Percentiles rank a stretch among this genome's conserved stretches.
Conservation (phyloP, 2,329 filamentous ascomycete genomes). For the Sphaerostilbella broomeana region DNA sequence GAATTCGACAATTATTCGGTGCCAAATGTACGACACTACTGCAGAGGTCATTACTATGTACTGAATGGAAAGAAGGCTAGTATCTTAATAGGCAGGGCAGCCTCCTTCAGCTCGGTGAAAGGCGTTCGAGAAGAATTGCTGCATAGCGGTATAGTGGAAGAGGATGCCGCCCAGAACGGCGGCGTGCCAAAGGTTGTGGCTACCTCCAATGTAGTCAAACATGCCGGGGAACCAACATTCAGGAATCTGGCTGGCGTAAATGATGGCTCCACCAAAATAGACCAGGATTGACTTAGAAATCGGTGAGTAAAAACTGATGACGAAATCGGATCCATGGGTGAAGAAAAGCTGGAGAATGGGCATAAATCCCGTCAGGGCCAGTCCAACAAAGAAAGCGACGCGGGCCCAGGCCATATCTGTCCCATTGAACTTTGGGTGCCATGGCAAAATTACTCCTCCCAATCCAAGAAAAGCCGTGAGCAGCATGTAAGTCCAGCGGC, state of each 20-base stretch:
- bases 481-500: constrained; percentile 78
- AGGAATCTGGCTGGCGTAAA: constrained; percentile 89
- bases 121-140: constrained; percentile 79
- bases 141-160: constrained; percentile 97
- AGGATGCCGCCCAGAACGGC: constrained; percentile 91
- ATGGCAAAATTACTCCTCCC: constrained; percentile 84
- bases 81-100: constrained; percentile 45
- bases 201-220: constrained; percentile 93
- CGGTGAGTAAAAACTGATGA: constrained; percentile 82
- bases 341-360: constrained; percentile 78
- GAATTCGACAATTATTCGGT: neutral
- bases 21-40: neutral
- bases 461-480: constrained; percentile 75
- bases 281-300: constrained; percentile 80
- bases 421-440: constrained; percentile 93
- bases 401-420: constrained; percentile 88
- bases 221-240: constrained; percentile 88
- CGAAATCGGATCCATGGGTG: constrained; percentile 71
- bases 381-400: constrained; percentile 83
- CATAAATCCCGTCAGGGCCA: constrained; percentile 82
- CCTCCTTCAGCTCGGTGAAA: constrained; percentile 60
- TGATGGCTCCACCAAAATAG: constrained; percentile 74
- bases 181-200: constrained; percentile 96
- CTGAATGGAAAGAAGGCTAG: neutral
- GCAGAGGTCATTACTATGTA: neutral